phyloP scores from a whole-genome alignment of 257 asterid species.

The Linderniella brevidens region DNA sequence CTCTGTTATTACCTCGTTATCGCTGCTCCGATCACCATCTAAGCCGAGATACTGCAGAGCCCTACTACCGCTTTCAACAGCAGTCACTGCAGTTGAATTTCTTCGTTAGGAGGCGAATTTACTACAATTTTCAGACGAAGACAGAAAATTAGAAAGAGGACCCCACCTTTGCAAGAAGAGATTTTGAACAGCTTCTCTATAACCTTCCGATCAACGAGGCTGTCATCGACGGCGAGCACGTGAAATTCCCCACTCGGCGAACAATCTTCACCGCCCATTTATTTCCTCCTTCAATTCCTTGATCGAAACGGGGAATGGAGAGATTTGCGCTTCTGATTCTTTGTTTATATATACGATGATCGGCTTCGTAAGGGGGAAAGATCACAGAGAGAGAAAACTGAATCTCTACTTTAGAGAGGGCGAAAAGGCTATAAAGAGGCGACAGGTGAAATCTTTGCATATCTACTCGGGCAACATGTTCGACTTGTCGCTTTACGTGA shows the following conservation, averaged over 20 bases:
- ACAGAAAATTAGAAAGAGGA: not conserved
- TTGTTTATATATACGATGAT: constrained; percentile 9
- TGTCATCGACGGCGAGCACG: constrained; percentile 84
- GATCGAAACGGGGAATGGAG: constrained; percentile 3
- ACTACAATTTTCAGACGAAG: no score
- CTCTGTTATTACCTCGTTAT: constrained; percentile 31
- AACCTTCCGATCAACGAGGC: constrained; percentile 57
- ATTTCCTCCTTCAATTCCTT: constrained; percentile 10
- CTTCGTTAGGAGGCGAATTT: no score
- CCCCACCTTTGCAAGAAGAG: constrained; percentile 56
- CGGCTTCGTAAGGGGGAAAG: constrained; percentile 10
- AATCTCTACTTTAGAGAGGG: constrained; percentile 35
- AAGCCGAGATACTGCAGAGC: constrained; percentile 84
- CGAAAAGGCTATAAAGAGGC: constrained; percentile 29
- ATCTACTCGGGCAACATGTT: constrained; percentile 50
- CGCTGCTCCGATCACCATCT: constrained; percentile 42
- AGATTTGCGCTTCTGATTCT: not conserved
- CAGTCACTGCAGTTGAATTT: constrained; percentile 38
- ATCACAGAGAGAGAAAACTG: constrained; percentile 37
- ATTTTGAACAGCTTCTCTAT: constrained; percentile 51
- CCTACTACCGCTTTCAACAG: constrained; percentile 78
- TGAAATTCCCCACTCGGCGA: constrained; percentile 37
- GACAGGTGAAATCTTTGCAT: constrained; percentile 49
- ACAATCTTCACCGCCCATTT: constrained; percentile 20
- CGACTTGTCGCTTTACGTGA: constrained; percentile 54